Evolutionary conservation across 306 rosid species (phyloP), one percentile per base, ranked within the genome.

Genomic region (Vigna angularis): DNA sequence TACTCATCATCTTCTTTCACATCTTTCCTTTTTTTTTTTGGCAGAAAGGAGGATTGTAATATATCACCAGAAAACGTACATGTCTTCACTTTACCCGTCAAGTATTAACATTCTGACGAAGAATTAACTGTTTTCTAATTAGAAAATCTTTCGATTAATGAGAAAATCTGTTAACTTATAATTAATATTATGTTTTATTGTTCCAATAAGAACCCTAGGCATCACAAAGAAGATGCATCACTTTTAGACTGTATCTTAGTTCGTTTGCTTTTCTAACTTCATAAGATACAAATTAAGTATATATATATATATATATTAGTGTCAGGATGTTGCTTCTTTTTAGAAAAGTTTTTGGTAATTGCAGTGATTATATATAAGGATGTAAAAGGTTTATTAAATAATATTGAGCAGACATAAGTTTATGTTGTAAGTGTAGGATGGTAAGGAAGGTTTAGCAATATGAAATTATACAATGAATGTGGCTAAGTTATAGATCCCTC

Each of bases 61-160:
- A 5, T 56, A 22, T 22, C 11, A 9, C 2, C 2, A 75, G 67
- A 70, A 78, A 51, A 36, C 75, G 72, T 55, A 74, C 52, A 30
- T 76, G 73, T 57, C 67, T 22, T 18, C 36, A 58, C 32, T 49
- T 49, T 74, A 55, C 47, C 69, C 56, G 55, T 55, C 61, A 61
- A 69, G n/a, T 44, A 30, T 30, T 73, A 40, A 79, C 62, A 58
- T 73, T 20, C 67, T 69, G 70, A 50, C 6, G 8, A 74, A 44
- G 42, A 30, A 45, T 55, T 48, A 49, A 16, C 51, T 45, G 5
- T 34, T 67, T 67, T 20, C 56, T 49, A 63, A 9, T 63, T 38
- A 26, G 45, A 74, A 78, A 78, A 85, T 85, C 86, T 85, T 77
- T 78, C 73, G 84, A 82, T 26, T 72, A 42, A 50, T 78, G 88